A percentile compares a stretch with the other conserved stretches of the same genome.
Evolutionary conservation across 495 filamentous ascomycete genomes (phyloP).

Genomic region (Aspergillus haitiensis): DNA sequence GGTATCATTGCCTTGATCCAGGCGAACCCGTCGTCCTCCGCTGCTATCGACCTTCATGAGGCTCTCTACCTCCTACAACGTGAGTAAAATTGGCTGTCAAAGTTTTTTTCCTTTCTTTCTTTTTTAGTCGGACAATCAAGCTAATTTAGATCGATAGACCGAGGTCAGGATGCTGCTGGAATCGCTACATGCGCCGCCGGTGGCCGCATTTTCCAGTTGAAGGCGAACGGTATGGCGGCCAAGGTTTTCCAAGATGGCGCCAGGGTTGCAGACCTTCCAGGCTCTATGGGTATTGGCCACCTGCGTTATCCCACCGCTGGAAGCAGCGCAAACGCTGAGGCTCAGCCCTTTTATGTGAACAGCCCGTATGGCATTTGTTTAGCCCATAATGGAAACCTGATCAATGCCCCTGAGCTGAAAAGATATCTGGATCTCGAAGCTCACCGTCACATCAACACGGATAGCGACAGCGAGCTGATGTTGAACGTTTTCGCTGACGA

Average conservation of each 20-base stretch:
- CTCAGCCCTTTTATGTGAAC: constrained; percentile 87
- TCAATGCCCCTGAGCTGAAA: constrained; percentile 83
- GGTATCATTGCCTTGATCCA: constrained; percentile 83
- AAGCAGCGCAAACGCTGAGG: constrained; percentile 64
- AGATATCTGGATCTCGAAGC: constrained; percentile 81
- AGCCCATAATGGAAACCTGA: constrained; percentile 86
- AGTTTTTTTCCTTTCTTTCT: no score
- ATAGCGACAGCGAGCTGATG: constrained; percentile 92
- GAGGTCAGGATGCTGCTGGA: constrained; percentile 91
- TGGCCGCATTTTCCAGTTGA: constrained; percentile 84
- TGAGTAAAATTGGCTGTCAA: constrained; percentile 28
- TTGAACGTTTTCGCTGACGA: constrained; percentile 94
- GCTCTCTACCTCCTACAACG: constrained; percentile 83
- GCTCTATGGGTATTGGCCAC: constrained; percentile 88
- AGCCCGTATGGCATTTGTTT: constrained; percentile 76
- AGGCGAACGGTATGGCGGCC: constrained; percentile 88
- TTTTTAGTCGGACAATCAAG: neutral
- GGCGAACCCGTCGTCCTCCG: constrained; percentile 61
- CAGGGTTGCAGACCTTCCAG: constrained; percentile 74
- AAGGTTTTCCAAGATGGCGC: constrained; percentile 82
- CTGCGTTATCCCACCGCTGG: constrained; percentile 90
- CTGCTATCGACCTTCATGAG: constrained; percentile 83
- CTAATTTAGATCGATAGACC: constrained; percentile 32
- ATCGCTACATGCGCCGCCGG: constrained; percentile 74
- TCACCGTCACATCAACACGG: constrained; percentile 95